Evolutionary conservation across 2,329 filamentous ascomycete genomes (phyloP).

Genomic region (Fulvia fulva): DNA sequence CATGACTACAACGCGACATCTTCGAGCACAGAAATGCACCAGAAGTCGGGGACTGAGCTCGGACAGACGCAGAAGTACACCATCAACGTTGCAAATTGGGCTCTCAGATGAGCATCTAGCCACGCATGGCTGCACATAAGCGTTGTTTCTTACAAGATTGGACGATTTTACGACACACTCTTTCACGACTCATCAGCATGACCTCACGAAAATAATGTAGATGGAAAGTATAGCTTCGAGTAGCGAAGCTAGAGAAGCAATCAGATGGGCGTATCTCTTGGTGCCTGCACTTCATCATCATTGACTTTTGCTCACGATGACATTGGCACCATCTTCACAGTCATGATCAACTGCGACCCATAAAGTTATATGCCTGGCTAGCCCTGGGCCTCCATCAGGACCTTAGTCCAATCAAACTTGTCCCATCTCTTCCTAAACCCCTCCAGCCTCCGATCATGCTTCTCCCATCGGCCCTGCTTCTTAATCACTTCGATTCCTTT

Average conservation of each 20-base stretch:
- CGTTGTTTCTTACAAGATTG: neutral
- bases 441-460: constrained; percentile 64
- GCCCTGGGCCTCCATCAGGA: constrained; percentile 49
- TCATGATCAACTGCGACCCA: neutral
- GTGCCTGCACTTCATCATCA: neutral
- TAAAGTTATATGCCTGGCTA: too few species aligned
- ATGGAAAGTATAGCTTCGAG: neutral
- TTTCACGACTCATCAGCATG: neutral
- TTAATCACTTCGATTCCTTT: constrained; percentile 77
- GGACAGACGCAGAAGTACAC: too few species aligned
- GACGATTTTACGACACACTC: neutral
- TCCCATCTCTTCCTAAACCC: constrained; percentile 80
- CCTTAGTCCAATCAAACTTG: constrained; percentile 84
- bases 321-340: neutral
- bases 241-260: neutral
- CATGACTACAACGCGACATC: neutral
- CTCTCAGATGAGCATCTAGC: neutral
- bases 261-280: neutral
- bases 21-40: neutral
- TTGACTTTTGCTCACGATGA: neutral
- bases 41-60: neutral
- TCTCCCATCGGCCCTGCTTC: constrained; percentile 81
- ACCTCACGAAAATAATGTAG: neutral
- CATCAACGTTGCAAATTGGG: neutral
- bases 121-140: neutral